These are phyloP conservation scores for Ustilago shanxiensis DNA, from an alignment of 1,284 basidiomycete genomes.

Conservation along the genomic window DNA sequence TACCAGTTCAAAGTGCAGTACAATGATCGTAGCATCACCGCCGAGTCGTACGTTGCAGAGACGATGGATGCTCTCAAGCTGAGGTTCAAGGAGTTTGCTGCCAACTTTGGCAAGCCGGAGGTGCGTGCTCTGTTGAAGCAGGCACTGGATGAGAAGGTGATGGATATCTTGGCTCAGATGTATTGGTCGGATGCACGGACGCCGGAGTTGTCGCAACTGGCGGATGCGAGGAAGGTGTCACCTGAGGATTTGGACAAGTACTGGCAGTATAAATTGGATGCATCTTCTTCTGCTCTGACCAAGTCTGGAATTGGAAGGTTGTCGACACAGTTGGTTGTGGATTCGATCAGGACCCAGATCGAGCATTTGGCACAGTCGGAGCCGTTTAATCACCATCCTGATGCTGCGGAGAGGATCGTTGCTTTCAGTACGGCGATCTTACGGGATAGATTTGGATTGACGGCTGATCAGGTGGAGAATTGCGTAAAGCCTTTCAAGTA, in stretches of 20 bases:
- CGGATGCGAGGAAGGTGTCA: slow-evolving; percentile 77
- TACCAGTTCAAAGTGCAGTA: slow-evolving; percentile 99
- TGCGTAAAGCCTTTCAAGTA: slow-evolving; percentile 99
- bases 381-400: slow-evolving; percentile 91
- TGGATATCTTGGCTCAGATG: slow-evolving; percentile 95
- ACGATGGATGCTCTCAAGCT: slow-evolving; percentile 92
- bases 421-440: slow-evolving; percentile 93
- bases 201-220: slow-evolving; percentile 80
- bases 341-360: slow-evolving; percentile 88
- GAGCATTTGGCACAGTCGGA: slow-evolving; percentile 85
- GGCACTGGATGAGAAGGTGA: slow-evolving; percentile 94
- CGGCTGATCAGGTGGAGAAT: slow-evolving; percentile 98
- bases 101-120: slow-evolving; percentile 88
- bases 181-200: slow-evolving; percentile 95
- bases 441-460: slow-evolving; percentile 88
- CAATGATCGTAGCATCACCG: slow-evolving; percentile 92
- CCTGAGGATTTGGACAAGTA: slow-evolving; percentile 85
- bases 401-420: slow-evolving; percentile 86
- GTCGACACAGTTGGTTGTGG: slow-evolving; percentile 93
- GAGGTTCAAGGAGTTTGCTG: slow-evolving; percentile 87
- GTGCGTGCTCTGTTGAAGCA: slow-evolving; percentile 88
- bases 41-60: slow-evolving; percentile 97
- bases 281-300: slow-evolving; percentile 89
- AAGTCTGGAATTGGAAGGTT: slow-evolving; percentile 97
- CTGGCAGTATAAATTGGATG: slow-evolving; percentile 96